Base-by-base conservation (phyloP, 371 early-diverging fungal species). In the Mortierella sp. region DNA sequence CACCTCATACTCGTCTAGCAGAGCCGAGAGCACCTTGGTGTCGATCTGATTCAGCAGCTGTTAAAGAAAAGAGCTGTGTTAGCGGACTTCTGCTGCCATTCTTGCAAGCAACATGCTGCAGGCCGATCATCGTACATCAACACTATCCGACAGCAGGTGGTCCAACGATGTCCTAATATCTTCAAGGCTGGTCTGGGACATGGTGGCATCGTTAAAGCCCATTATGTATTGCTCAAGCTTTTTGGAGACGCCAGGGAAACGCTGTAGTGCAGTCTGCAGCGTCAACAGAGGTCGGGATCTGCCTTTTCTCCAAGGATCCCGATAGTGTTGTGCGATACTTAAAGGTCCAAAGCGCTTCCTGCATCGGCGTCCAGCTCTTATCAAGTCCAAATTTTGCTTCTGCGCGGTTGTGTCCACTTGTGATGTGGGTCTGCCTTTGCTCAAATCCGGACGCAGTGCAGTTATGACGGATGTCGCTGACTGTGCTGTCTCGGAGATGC, bases 121-220 rank as follows among this genome's bases (percentile, higher is more conserved):
- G 4, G 1, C 37, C 11, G 11, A 34, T 34, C 37, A 7, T 37
- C 59, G 8, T 62, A 75, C 79, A 37, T 61, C 56, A 24, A 70
- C 70, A 15, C 69, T 64, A 12, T 63, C 55, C 4, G 64, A 37
- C 26, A 82, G 49, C 7, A 82, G 53, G 3, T 59, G 59, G 30
- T 80, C 73, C 47, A 80, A 64, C 11, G 60, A 43, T 15, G 55
- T 55, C 27, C 76, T 75, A 21, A 82, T 72, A 3, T 64, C 70
- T 15, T 71, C 61, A 34, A 73, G 34, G 49, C 60, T 70, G 19
- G 47, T 61, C 46, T 70, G 66, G 21, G 46, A 19, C 56, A 80
- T 71, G n/a, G 72, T 57, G 2, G 34, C 53, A 41, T 82, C 82
- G 24, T 79, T 79, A 53, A 80, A 82, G 28, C 63, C 34, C 51